Evolutionary conservation across 768 basidiomycete species (phyloP), one percentile per base, ranked within the genome.

Genomic region (Boletus huronensis): DNA sequence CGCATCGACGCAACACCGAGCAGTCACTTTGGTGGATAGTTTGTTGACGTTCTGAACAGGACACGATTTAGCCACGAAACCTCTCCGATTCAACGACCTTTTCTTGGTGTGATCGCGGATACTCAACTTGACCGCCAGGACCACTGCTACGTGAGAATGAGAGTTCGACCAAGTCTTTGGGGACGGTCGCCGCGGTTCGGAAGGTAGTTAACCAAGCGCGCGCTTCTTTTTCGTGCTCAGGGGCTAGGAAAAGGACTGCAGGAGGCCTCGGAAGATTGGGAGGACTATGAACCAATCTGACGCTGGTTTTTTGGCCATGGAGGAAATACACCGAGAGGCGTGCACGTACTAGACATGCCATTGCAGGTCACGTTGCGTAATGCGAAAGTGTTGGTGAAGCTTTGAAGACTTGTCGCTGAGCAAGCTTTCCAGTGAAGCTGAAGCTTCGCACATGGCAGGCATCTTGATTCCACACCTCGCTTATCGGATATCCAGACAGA

Each of bases 131-230:
- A 16, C 90, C 90, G 34, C 90, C 90, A 6, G 90, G 90, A 23
- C 90, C 90, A 4, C 90, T 90, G 61, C 90, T 92, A 48, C 89
- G 76, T 6, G 88, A 81, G 62, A 89, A 93, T 0, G 80, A 75
- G 25, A 92, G 58, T 39, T 86, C 79, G 0, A 90, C 87, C 19
- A 77, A 44, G 32, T 70, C 70, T 57, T 72, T 81, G 0, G 82
- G 82, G 35, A 88, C 78, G 3, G 68, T 59, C 17, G 36, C 50
- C 13, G 64, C 61, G 14, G 61, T 54, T 49, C 74, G 75, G 67
- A 89, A 88, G 19, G 63, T 55, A 1, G 71, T 61, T 29, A 85
- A 62, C 87, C 88, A 90, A 32, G 61, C 61, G 16, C 78, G 75
- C 9, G 86, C 88, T 6, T 71, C 65, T 13, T 65, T 73, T 42